These are phyloP conservation scores for Penicillium salamii DNA, from an alignment of 495 filamentous ascomycete species.

Conservation along the genomic window DNA sequence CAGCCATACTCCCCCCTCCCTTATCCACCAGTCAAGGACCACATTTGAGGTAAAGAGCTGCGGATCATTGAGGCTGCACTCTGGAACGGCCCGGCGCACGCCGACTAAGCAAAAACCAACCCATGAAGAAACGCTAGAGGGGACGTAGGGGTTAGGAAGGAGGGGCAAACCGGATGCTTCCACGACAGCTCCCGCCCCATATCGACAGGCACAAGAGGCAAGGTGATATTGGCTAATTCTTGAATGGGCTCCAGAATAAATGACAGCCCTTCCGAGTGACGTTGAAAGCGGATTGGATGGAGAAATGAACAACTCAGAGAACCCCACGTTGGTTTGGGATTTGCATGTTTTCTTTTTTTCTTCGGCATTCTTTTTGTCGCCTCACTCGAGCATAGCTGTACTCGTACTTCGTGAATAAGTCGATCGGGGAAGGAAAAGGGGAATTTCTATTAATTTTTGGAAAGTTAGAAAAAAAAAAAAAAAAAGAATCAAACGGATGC, in stretches of 20 bases:
- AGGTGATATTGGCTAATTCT: conserved; percentile 15
- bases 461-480: background rate
- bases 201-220: conserved; percentile 8
- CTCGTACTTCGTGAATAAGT: background rate
- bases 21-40: conserved; percentile 39
- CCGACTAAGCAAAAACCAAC: conserved; percentile 34
- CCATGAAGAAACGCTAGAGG: conserved; percentile 43
- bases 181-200: conserved; percentile 2
- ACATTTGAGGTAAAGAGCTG: conserved; percentile 36
- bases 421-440: background rate
- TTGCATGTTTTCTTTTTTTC: conserved; percentile 5
- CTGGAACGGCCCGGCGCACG: conserved; percentile 52
- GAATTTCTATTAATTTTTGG: no score
- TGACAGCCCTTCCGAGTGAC: conserved; percentile 1
- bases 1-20: conserved; percentile 35
- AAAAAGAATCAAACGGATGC: background rate
- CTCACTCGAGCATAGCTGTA: conserved; percentile 1
- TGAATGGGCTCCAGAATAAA: conserved; percentile 11
- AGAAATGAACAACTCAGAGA: conserved; percentile 36
- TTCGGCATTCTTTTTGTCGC: background rate
- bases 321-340: conserved; percentile 20
- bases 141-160: conserved; percentile 18
- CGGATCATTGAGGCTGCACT: conserved; percentile 54
- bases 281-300: conserved; percentile 16
- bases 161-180: conserved; percentile 3